These are phyloP conservation scores for Dactylellina leptospora DNA, from an alignment of 2,329 filamentous ascomycete species.

Conservation along the genomic window DNA sequence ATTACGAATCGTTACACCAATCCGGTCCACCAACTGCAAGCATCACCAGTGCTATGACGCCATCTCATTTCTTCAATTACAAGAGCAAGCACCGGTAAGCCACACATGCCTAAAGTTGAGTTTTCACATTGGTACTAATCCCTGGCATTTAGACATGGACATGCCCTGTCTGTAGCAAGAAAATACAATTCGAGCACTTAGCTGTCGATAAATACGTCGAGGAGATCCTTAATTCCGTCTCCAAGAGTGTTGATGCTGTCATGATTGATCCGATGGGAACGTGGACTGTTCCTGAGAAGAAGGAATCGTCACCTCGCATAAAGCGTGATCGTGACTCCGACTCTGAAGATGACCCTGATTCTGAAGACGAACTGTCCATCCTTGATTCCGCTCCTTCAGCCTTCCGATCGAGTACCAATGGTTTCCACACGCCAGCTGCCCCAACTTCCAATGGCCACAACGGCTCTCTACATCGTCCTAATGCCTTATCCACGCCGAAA, in stretches of 20 bases:
- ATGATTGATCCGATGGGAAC: conserved; percentile 86
- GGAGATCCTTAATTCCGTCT: conserved; percentile 81
- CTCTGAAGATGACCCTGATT: conserved; percentile 23
- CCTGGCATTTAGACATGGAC: conserved; percentile 72
- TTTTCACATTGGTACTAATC: no score
- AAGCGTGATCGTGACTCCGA: conserved; percentile 39
- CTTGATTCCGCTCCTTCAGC: conserved; percentile 50
- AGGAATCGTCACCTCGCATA: conserved; percentile 28
- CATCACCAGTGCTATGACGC: conserved; percentile 97
- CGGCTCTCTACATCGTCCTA: background rate
- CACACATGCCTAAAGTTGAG: background rate
- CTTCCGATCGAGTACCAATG: conserved; percentile 57
- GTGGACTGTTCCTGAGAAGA: conserved; percentile 68
- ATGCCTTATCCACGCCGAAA: conserved; percentile 58
- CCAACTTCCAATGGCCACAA: conserved; percentile 42
- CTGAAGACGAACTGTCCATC: conserved; percentile 47
- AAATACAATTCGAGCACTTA: conserved; percentile 79
- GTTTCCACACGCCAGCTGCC: conserved; percentile 55
- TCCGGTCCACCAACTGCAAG: conserved; percentile 79
- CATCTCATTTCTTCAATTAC: conserved; percentile 86
- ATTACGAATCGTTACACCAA: conserved; percentile 79
- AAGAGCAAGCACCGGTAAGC: conserved; percentile 81
- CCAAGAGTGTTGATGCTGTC: conserved; percentile 78
- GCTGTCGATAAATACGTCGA: conserved; percentile 92
- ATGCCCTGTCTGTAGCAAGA: conserved; percentile 92